Conservation (phyloP, 768 basidiomycete genomes). For the Suillus luteus region DNA sequence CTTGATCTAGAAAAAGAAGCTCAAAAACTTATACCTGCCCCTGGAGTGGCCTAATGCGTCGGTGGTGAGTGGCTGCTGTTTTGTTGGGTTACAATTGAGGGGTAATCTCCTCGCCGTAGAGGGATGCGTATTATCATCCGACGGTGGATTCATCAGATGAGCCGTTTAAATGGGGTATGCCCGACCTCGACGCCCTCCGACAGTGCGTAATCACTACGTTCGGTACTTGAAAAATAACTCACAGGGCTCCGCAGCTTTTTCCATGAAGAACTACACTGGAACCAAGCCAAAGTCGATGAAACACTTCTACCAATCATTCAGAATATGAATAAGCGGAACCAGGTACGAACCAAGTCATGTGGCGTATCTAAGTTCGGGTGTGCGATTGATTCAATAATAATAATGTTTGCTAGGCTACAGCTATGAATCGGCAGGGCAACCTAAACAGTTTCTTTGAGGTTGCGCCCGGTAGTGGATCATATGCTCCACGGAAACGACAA, state of each 20-base stretch:
- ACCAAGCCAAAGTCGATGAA: constrained; percentile 81
- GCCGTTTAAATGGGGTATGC: constrained; percentile 94
- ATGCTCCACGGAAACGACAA: constrained; percentile 77
- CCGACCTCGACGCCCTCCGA: constrained; percentile 93
- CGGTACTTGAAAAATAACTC: constrained; percentile 18
- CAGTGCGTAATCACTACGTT: constrained; percentile 47
- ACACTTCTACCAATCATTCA: constrained; percentile 90
- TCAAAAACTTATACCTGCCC: constrained; percentile 78
- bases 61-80: constrained; percentile 58
- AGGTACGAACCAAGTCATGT: constrained; percentile 44
- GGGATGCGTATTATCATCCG: constrained; percentile 92
- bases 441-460: constrained; percentile 77
- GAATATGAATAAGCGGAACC: constrained; percentile 78
- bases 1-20: constrained; percentile 77
- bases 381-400: constrained; percentile 7
- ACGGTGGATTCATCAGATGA: constrained; percentile 90
- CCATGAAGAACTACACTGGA: constrained; percentile 80
- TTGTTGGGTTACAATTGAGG: constrained; percentile 5
- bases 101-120: constrained; percentile 42
- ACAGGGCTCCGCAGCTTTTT: constrained; percentile 54
- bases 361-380: constrained; percentile 1
- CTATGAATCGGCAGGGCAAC: constrained; percentile 75
- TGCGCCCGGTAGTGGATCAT: constrained; percentile 62
- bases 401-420: constrained; percentile 45
- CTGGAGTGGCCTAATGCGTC: constrained; percentile 91